These are phyloP conservation scores for Penicillium sp. DNA, from an alignment of 2,329 filamentous ascomycete species.

Conservation along the genomic window DNA sequence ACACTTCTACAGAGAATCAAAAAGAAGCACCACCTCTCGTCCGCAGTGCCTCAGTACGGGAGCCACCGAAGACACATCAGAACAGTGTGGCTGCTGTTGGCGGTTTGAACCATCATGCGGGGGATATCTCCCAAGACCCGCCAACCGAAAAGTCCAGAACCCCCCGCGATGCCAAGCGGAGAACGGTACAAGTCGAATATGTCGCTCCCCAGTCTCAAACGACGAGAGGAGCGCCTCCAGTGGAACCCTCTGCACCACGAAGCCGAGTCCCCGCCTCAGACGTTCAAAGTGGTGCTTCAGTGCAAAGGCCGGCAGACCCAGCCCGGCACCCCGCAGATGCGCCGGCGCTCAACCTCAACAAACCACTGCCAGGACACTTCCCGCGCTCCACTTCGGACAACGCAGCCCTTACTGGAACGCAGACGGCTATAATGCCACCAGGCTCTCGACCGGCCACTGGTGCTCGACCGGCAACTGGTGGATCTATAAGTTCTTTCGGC, in stretches of 20 bases:
- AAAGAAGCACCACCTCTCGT: slow-evolving; percentile 61
- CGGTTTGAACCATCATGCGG: slow-evolving; percentile 68
- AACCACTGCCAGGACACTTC: slow-evolving; percentile 49
- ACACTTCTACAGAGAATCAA: slow-evolving; percentile 46
- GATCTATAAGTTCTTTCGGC: slow-evolving; percentile 65
- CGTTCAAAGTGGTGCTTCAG: slow-evolving; percentile 4
- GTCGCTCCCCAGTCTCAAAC: slow-evolving; percentile 88
- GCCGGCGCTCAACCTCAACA: slow-evolving; percentile 22
- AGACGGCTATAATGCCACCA: slow-evolving; percentile 40
- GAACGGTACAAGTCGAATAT: slow-evolving; percentile 96
- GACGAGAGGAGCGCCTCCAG: slow-evolving; percentile 58
- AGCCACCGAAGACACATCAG: slow-evolving; percentile 66
- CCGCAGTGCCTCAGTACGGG: slow-evolving; percentile 90
- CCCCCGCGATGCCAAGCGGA: slow-evolving; percentile 77
- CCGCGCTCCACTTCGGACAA: slow-evolving; percentile 57
- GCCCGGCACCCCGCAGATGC: slow-evolving; percentile 3
- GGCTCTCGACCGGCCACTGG: slow-evolving; percentile 69
- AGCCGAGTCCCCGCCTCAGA: slow-evolving; percentile 9
- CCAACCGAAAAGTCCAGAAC: slow-evolving; percentile 62
- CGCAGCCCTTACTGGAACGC: slow-evolving; percentile 49
- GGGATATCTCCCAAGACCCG: slow-evolving; percentile 65
- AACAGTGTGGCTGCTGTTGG: slow-evolving; percentile 48
- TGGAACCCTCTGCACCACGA: slow-evolving; percentile 18
- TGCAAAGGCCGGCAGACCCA: slow-evolving; percentile 10
- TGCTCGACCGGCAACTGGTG: slow-evolving; percentile 75